Percentiles rank a stretch among this genome's conserved stretches.
Evolutionary conservation across 441 rosid species (phyloP).

Genomic region (Eutrema salsugineum): DNA sequence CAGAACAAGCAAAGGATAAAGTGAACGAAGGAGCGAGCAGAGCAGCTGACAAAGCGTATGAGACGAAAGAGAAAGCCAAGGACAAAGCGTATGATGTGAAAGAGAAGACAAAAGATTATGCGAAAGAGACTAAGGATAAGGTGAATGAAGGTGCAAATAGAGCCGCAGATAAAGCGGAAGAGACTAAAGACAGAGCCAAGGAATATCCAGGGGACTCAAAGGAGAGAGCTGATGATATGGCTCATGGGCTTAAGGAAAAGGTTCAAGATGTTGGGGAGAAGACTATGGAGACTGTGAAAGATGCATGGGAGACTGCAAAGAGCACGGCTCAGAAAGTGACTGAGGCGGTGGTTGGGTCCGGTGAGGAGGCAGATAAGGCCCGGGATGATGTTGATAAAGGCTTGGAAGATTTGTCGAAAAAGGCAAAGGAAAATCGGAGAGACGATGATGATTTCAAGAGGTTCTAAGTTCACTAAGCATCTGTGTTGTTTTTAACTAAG

Average conservation of each 20-base stretch:
- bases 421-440: neutral
- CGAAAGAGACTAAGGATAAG: neutral
- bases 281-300: constrained; percentile 49
- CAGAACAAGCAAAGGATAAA: neutral
- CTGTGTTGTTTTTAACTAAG: neutral
- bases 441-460: constrained; percentile 21
- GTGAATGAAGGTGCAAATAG: constrained; percentile 6
- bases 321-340: constrained; percentile 61
- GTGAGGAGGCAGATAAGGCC: constrained; percentile 27
- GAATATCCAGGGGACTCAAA: constrained; percentile 11
- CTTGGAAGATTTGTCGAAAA: constrained; percentile 36
- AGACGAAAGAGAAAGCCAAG: neutral
- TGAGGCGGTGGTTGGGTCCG: constrained; percentile 63
- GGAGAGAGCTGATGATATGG: constrained; percentile 21
- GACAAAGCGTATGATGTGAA: constrained; percentile 2
- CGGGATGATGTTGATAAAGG: constrained; percentile 37
- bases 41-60: constrained; percentile 6
- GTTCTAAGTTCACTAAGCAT: neutral
- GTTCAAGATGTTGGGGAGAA: constrained; percentile 33
- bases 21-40: constrained; percentile 4
- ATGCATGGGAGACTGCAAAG: constrained; percentile 51
- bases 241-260: constrained; percentile 26
- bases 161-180: constrained; percentile 17
- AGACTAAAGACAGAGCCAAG: neutral
- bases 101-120: constrained; percentile 10